A percentile compares a stretch with the other conserved stretches of the same genome.
Evolutionary conservation across 129 eudicot species (phyloP).

Genomic region (Mikania micrantha): DNA sequence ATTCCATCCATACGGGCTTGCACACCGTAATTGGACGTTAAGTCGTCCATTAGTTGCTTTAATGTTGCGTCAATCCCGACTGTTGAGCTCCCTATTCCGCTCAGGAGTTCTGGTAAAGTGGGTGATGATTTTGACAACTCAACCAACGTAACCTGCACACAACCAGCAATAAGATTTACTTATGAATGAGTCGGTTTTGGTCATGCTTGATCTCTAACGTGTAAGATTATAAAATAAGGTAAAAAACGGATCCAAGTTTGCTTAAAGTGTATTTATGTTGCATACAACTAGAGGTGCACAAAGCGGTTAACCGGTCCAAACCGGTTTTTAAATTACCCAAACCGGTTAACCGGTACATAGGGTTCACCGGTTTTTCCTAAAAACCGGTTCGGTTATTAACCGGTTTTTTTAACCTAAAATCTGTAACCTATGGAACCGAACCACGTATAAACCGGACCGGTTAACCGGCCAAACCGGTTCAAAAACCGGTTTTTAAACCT

Average conservation of each 20-base stretch:
- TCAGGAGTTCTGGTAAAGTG: constrained; percentile 53
- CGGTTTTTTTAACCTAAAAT: no score
- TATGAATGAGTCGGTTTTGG: background rate
- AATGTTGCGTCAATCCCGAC: constrained; percentile 52
- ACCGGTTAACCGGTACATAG: no score
- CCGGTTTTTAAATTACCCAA: no score
- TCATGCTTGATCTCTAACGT: background rate
- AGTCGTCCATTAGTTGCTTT: constrained; percentile 44
- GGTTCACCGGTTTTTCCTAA: no score
- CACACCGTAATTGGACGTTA: constrained; percentile 52
- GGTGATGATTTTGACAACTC: constrained; percentile 73
- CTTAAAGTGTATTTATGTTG: background rate
- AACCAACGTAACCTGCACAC: constrained; percentile 61
- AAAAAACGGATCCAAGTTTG: background rate
- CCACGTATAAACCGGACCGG: no score
- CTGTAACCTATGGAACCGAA: no score
- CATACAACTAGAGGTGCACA: no score
- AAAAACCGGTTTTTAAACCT: no score
- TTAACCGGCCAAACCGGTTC: no score
- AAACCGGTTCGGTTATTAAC: no score
- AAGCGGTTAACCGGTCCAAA: no score
- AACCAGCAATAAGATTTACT: background rate
- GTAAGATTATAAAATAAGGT: no score
- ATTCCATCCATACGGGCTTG: constrained; percentile 95
- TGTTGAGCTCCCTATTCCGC: constrained; percentile 50